Evolutionary conservation across 345 rosid species (phyloP), one percentile per base, ranked within the genome.

Genomic region (Arabidopsis arenosa): DNA sequence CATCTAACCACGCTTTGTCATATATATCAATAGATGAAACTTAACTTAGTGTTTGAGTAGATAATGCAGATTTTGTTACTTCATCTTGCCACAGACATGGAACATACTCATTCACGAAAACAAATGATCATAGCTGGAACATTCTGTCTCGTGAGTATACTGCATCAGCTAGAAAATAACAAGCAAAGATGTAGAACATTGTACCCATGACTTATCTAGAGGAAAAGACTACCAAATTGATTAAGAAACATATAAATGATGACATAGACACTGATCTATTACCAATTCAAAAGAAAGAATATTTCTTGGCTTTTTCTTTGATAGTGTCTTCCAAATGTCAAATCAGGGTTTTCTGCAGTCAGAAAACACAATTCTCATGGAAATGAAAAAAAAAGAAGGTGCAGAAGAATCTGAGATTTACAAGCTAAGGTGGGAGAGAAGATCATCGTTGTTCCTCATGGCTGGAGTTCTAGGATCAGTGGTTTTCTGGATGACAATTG

Each of bases 261-360:
- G 78, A 28, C 52, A 17, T 48, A 26, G 13, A n/a, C 1, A 57
- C 0, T 75, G 73, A 39, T 57, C n/a, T 11, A 17, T 39, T 0
- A 37, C 62, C 36, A 39, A 68, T 52, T 30, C 60, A 57, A 51
- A 39, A 75, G 9, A 59, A 66, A 48, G 11, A 55, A 12, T 7
- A 0, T 43, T 39, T 57, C 72, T 67, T 75, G 0, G 13, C 41
- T 75, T 67, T n/a, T 21, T 39, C 51, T 56, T 75, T 6, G 54
- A 57, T 23, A 48, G 15, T 26, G 36, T 67, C 6, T 0, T 66
- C 68, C 51, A 47, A 75, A 60, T 35, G 74, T 75, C 74, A 75
- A 47, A 28, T 63, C 23, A 14, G 44, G 7, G 3, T 21, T 43
- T 51, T 59, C 55, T 75, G 48, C 28, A 18, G 48, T 5, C 28